A percentile compares a stretch with the other conserved stretches of the same genome.
Conservation (phyloP, 331 rosid genomes). For the Saraca asoca region DNA sequence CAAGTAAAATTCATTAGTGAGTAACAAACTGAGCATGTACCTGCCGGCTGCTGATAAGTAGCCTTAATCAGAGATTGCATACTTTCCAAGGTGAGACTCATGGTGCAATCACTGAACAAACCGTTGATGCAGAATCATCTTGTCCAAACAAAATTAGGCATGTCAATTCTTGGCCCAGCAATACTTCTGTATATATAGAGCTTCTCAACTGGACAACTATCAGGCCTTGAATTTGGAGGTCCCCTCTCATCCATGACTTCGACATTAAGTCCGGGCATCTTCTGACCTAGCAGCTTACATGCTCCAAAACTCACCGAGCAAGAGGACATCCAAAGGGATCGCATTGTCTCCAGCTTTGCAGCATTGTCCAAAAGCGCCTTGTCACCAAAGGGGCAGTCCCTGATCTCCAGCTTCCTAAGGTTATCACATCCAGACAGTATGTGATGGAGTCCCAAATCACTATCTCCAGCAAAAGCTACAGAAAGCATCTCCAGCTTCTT, state of each 20-base stretch:
- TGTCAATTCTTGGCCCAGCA: slow-evolving; percentile 77
- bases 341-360: slow-evolving; percentile 99
- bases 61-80: slow-evolving; percentile 25
- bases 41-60: slow-evolving; percentile 44
- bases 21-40: slow-evolving; percentile 50
- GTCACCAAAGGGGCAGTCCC: slow-evolving; percentile 97
- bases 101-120: slow-evolving; percentile 37
- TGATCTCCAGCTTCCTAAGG: slow-evolving; percentile 86
- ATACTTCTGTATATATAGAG: slow-evolving; percentile 75
- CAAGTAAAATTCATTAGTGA: slow-evolving; percentile 39
- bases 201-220: slow-evolving; percentile 78
- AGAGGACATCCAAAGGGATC: slow-evolving; percentile 99
- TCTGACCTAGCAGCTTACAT: slow-evolving; percentile 83
- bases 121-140: slow-evolving; percentile 50
- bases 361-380: slow-evolving; percentile 97
- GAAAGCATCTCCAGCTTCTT: slow-evolving; percentile 96
- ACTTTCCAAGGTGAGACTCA: slow-evolving; percentile 12
- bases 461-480: slow-evolving; percentile 89
- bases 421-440: slow-evolving; percentile 85
- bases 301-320: slow-evolving; percentile 93
- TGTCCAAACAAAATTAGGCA: slow-evolving; percentile 75
- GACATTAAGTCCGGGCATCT: slow-evolving; percentile 88
- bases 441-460: slow-evolving; percentile 85
- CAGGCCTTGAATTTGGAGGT: slow-evolving; percentile 69
- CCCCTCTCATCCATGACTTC: slow-evolving; percentile 97